Evolutionary conservation across 352 stramenopile genomes (phyloP), one percentile per base, ranked within the genome.

Genomic region (Blastocystis sp.): DNA sequence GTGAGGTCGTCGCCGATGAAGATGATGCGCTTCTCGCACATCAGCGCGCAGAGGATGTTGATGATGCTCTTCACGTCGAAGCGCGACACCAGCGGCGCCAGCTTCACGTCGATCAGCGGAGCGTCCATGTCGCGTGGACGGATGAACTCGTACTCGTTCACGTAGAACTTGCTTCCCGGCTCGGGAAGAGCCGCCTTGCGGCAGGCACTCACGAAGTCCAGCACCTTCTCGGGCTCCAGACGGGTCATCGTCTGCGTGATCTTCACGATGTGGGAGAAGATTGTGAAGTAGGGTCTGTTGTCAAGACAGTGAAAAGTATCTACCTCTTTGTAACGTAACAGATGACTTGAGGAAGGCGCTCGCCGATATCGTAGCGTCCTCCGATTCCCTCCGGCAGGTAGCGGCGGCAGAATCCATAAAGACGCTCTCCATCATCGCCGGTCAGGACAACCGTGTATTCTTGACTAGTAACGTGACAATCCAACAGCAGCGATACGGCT

Each of bases 21-120:
- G n/a, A 85, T 85, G 48, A 85, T 85, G 46, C 75, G 48, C 53
- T 85, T 85, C 63, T 85, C 75, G 51, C 75, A 85, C 75, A 85
- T 85, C 21, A 85, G 51, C 9, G 75, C 48, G 40, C 42, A 59
- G 8, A 85, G 46, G 8, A 85, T 34, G 8, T 72, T 44, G 18
- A 76, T 85, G 1, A 85, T 9, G 36, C 57, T 85, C 63, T 85
- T 85, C 21, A 85, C 75, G 40, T 85, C 75, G 46, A 85, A 85
- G 48, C 75, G 57, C 14, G 75, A 85, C 16, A 85, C 75, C n/a
- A 85, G 51, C 9, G 75, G 75, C 4, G 75, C 75, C 32, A 85
- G 63, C 32, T 85, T 85, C 57, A 85, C 75, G 49, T 85, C 75
- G 63, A 85, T 85, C 40, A 85, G 32, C 27, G 75, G 75, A 73